Evolutionary conservation across 371 early-diverging fungal species (phyloP).

Genomic region (Mortierella sp.): DNA sequence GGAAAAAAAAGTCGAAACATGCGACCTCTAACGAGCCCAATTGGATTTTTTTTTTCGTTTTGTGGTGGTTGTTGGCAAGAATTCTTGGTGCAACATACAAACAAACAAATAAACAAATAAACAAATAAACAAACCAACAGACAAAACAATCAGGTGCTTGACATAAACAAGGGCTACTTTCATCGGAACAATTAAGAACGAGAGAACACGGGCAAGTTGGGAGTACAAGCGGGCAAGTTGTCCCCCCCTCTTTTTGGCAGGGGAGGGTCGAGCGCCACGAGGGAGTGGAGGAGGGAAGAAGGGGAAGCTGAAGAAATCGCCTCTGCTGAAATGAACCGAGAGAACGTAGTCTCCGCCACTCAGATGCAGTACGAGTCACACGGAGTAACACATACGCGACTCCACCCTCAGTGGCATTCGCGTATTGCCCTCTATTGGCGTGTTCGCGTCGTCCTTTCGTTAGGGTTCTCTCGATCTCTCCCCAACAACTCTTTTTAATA

Average conservation of each 20-base stretch:
- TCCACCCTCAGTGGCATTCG: too few relatives aligned
- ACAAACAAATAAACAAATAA: constrained; percentile 11
- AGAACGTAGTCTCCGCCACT: too few relatives aligned
- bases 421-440: too few relatives aligned
- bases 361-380: too few relatives aligned
- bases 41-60: not conserved
- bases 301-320: not conserved
- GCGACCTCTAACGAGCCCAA: not conserved
- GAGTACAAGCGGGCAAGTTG: constrained; percentile 4
- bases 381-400: too few relatives aligned
- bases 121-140: constrained; percentile 12
- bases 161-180: not conserved
- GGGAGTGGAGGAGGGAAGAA: not conserved
- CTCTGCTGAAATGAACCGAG: too few relatives aligned
- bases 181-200: not conserved
- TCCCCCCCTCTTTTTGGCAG: not conserved
- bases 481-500: too few relatives aligned
- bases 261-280: not conserved
- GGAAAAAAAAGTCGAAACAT: not conserved
- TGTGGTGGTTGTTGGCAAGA: not conserved
- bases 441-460: too few relatives aligned
- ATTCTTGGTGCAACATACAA: constrained; percentile 5
- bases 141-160: not conserved
- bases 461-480: too few relatives aligned
- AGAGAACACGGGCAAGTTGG: constrained; percentile 4